A percentile compares a stretch with the other conserved stretches of the same genome.
These are phyloP conservation scores for Ophiorrhiza pumila DNA, from an alignment of 257 asterid species.

Conservation along the genomic window DNA sequence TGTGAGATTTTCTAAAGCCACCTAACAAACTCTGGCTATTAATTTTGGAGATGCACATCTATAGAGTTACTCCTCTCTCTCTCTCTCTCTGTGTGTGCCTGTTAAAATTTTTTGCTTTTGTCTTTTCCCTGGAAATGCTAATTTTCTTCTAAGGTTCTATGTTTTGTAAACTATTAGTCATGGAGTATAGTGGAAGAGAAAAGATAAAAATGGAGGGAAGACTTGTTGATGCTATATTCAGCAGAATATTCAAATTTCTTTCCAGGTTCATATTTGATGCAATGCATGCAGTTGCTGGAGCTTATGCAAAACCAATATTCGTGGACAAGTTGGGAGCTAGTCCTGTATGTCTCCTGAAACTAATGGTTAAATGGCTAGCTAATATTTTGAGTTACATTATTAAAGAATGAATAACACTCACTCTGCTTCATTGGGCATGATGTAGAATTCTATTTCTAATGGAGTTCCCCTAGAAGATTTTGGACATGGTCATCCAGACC, in stretches of 20 bases:
- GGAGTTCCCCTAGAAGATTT: constrained; percentile 96
- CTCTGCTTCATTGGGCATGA: constrained; percentile 13
- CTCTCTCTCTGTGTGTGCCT: too few relatives aligned
- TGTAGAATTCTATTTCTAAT: constrained; percentile 68
- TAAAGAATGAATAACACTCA: constrained; percentile 9
- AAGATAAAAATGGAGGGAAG: background rate
- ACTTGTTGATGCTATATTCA: constrained; percentile 4
- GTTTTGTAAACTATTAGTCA: background rate
- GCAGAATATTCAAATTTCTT: constrained; percentile 14
- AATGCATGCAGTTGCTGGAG: constrained; percentile 99
- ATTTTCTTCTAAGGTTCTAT: background rate
- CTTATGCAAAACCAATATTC: constrained; percentile 92
- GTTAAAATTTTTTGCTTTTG: background rate
- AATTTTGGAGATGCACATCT: background rate
- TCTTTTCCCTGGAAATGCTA: background rate
- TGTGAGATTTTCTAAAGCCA: too few relatives aligned
- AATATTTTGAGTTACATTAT: constrained; percentile 3
- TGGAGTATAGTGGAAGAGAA: background rate
- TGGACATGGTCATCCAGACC: constrained; percentile 99
- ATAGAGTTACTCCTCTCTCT: background rate
- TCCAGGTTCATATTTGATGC: constrained; percentile 90
- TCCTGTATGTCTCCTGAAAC: constrained; percentile 43
- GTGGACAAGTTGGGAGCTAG: constrained; percentile 94
- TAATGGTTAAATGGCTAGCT: background rate
- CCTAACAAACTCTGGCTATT: background rate